Evolutionary conservation across 768 basidiomycete genomes (phyloP).

Genomic region (Galerina marginata): DNA sequence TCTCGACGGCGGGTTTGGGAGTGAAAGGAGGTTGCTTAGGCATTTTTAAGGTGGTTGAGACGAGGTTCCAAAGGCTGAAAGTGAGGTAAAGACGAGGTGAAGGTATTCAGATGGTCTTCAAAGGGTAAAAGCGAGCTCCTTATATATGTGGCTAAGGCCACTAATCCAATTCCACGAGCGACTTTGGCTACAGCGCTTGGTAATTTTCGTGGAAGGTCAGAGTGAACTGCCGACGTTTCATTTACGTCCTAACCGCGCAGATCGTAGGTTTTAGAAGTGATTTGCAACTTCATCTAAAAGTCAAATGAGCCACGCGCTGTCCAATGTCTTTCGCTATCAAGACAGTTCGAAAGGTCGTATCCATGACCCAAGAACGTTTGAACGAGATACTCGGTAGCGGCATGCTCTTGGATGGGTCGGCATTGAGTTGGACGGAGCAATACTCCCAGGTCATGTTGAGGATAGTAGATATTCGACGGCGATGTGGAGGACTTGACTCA

Average conservation of each 20-base stretch:
- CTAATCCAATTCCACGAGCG: too few relatives aligned
- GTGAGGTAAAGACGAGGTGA: background rate
- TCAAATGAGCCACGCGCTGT: background rate
- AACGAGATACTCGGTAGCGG: background rate
- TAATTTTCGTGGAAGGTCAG: too few relatives aligned
- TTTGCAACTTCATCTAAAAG: too few relatives aligned
- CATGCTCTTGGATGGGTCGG: background rate
- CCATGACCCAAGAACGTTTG: background rate
- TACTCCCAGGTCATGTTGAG: background rate
- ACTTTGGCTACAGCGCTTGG: too few relatives aligned
- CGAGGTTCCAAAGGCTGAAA: background rate
- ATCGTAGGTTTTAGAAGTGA: too few relatives aligned
- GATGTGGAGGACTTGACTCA: background rate
- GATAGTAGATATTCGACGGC: background rate
- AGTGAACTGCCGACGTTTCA: too few relatives aligned
- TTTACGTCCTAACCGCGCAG: too few relatives aligned
- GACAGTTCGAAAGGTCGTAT: conserved; percentile 1
- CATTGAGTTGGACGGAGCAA: background rate
- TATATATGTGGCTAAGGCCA: background rate
- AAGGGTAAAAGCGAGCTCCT: background rate
- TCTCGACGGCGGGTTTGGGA: conserved; percentile 40
- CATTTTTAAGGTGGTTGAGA: conserved; percentile 9
- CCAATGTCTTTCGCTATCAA: background rate
- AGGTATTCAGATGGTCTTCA: background rate
- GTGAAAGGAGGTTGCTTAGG: conserved; percentile 26